A percentile compares a stretch with the other conserved stretches of the same genome.
Conservation (phyloP, 2,329 filamentous ascomycete species). For the Aureobasidium sp. region DNA sequence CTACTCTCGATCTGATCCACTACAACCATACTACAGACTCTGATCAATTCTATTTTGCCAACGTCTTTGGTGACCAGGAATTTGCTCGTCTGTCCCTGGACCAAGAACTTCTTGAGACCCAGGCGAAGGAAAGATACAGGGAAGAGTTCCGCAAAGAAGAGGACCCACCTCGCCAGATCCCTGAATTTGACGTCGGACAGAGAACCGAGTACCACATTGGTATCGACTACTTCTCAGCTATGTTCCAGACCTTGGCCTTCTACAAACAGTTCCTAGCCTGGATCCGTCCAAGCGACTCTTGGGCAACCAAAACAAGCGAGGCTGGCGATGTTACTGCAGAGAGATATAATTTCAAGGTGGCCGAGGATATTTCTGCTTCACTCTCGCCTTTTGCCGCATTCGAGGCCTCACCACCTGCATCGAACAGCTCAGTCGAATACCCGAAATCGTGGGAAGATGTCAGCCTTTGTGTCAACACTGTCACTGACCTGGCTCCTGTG, state of each 20-base stretch:
- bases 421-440: slow-evolving; percentile 6
- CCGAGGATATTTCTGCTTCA: slow-evolving; percentile 19
- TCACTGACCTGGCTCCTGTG: slow-evolving; percentile 18
- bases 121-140: slow-evolving; percentile 19
- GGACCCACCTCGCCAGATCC: slow-evolving; percentile 23
- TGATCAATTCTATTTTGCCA: slow-evolving; percentile 42
- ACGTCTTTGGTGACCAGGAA: slow-evolving; percentile 47
- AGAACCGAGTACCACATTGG: slow-evolving; percentile 41
- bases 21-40: slow-evolving; percentile 24
- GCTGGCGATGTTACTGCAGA: slow-evolving; percentile 9
- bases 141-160: slow-evolving; percentile 22
- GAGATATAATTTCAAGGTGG: slow-evolving; percentile 16
- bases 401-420: slow-evolving; percentile 11
- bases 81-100: slow-evolving; percentile 35
- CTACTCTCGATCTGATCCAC: slow-evolving; percentile 31
- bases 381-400: slow-evolving; percentile 18
- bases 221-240: slow-evolving; percentile 37
- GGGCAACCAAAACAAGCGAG: slow-evolving; percentile 1
- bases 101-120: slow-evolving; percentile 22
- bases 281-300: slow-evolving; percentile 29
- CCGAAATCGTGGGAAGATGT: slow-evolving; percentile 17
- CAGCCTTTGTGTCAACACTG: slow-evolving; percentile 20
- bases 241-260: slow-evolving; percentile 35
- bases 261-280: slow-evolving; percentile 23
- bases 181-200: slow-evolving; percentile 27